A percentile compares a stretch with the other conserved stretches of the same genome.
Evolutionary conservation across 768 basidiomycete species (phyloP).

Genomic region (Erythrobasidium yunnanense): DNA sequence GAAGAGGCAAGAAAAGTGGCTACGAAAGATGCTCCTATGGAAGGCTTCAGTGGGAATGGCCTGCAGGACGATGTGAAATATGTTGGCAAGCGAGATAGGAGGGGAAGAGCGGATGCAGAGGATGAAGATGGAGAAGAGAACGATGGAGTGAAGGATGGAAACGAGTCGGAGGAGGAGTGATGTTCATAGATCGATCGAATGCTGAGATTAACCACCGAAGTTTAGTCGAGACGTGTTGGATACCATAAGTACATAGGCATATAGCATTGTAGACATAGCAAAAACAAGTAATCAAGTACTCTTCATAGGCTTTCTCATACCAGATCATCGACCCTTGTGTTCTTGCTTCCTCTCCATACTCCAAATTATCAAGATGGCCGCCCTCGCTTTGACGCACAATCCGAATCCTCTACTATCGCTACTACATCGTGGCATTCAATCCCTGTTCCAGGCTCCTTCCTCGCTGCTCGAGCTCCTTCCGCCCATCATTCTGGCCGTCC

Average conservation of each 20-base stretch:
- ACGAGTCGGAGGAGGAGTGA: background rate
- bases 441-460: slow-evolving; percentile 8
- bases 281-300: too few species aligned
- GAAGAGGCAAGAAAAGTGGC: background rate
- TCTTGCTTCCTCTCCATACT: too few species aligned
- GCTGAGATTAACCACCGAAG: too few species aligned
- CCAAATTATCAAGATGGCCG: background rate
- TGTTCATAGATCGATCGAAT: background rate
- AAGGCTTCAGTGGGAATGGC: slow-evolving; percentile 26
- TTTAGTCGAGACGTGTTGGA: too few species aligned
- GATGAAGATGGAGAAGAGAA: background rate
- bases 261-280: too few species aligned
- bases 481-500: slow-evolving; percentile 27
- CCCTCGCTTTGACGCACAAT: background rate
- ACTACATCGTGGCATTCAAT: slow-evolving; percentile 18
- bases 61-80: slow-evolving; percentile 3
- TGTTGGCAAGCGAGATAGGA: slow-evolving; percentile 14
- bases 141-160: background rate
- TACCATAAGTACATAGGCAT: too few species aligned
- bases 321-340: too few species aligned
- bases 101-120: background rate
- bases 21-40: slow-evolving; percentile 13
- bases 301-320: too few species aligned
- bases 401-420: slow-evolving; percentile 3
- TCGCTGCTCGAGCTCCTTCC: slow-evolving; percentile 13